These are phyloP conservation scores for Aureobasidium sp. DNA, from an alignment of 2,329 filamentous ascomycete genomes.

Conservation along the genomic window DNA sequence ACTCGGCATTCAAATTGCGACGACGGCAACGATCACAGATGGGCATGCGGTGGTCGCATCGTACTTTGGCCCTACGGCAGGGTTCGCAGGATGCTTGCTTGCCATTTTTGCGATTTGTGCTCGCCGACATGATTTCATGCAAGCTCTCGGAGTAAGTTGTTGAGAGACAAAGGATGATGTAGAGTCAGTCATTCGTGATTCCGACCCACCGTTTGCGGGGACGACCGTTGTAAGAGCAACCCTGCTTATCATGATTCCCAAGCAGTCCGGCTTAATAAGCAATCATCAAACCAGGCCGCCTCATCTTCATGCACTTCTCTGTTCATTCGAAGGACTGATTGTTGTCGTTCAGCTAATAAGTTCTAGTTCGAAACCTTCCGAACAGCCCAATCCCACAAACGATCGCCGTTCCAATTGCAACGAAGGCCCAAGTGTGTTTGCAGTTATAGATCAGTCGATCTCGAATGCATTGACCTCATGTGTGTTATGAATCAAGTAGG, in stretches of 20 bases:
- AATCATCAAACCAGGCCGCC: not conserved
- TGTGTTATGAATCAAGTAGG: too few relatives aligned
- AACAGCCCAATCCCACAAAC: not conserved
- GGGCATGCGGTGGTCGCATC: constrained; percentile 19
- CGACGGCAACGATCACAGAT: constrained; percentile 18
- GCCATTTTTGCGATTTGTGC: constrained; percentile 18
- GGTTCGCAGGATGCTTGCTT: constrained; percentile 20
- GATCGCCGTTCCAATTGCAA: too few relatives aligned
- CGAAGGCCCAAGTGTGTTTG: too few relatives aligned
- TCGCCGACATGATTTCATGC: not conserved
- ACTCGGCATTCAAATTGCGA: constrained; percentile 12
- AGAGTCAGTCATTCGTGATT: not conserved
- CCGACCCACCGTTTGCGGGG: not conserved
- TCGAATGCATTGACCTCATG: too few relatives aligned
- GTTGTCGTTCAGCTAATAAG: not conserved
- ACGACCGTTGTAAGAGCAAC: not conserved
- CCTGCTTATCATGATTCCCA: not conserved
- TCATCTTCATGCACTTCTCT: not conserved
- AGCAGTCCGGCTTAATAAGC: not conserved
- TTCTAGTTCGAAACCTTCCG: too few relatives aligned
- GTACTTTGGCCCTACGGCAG: constrained; percentile 19
- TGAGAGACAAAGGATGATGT: not conserved
- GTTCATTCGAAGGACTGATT: rapidly evolving
- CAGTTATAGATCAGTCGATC: too few relatives aligned
- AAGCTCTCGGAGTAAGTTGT: not conserved